Conservation (phyloP, 1,284 basidiomycete genomes). For the Microbotryomycetes sp. region DNA sequence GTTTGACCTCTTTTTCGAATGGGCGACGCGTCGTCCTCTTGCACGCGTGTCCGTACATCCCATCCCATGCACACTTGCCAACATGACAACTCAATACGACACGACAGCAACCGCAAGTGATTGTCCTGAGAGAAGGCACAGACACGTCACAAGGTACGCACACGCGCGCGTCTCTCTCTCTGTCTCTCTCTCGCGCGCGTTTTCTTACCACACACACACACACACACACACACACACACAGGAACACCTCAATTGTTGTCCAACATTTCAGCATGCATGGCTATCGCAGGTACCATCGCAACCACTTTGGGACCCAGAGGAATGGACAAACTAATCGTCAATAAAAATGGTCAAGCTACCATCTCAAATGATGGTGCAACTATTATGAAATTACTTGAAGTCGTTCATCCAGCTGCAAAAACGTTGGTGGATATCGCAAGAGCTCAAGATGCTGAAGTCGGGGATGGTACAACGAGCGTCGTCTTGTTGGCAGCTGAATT, state of each 20-base stretch:
- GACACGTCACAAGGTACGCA: slow-evolving; percentile 42
- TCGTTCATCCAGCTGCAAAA: slow-evolving; percentile 93
- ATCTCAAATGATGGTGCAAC: slow-evolving; percentile 98
- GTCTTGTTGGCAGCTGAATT: slow-evolving; percentile 90
- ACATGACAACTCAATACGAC: background rate
- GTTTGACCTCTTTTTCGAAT: background rate
- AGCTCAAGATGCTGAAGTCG: slow-evolving; percentile 96
- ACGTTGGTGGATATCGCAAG: slow-evolving; percentile 96
- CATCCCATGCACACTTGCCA: background rate
- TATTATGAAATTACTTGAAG: slow-evolving; percentile 92
- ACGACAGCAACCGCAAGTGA: slow-evolving; percentile 27
- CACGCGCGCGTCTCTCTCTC: background rate
- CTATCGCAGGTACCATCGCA: slow-evolving; percentile 80
- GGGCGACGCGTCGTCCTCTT: background rate
- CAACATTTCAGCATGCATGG: slow-evolving; percentile 72
- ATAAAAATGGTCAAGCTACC: slow-evolving; percentile 85
- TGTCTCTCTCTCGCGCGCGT: background rate
- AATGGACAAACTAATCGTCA: slow-evolving; percentile 91
- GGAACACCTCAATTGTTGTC: slow-evolving; percentile 42
- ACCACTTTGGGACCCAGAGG: slow-evolving; percentile 96
- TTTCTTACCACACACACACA: background rate
- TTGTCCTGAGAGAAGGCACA: slow-evolving; percentile 42
- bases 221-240: background rate
- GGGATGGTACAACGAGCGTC: slow-evolving; percentile 96
- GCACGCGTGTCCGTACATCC: background rate